Evolutionary conservation across 2,329 filamentous ascomycete species (phyloP).

Genomic region (Pseudocercospora cruenta): DNA sequence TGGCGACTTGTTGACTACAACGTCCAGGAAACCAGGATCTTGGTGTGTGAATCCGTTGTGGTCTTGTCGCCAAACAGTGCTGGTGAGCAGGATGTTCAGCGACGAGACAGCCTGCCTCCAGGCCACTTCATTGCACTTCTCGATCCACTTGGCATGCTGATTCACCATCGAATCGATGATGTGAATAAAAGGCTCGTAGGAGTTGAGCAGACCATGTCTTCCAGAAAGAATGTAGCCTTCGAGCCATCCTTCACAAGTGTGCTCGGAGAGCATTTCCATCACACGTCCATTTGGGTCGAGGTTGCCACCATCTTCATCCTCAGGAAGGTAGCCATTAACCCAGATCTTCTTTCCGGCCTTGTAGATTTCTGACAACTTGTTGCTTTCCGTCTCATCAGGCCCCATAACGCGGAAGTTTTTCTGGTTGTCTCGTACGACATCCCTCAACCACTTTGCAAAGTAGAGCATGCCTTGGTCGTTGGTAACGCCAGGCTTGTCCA

Average conservation of each 20-base stretch:
- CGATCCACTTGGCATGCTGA: conserved; percentile 84
- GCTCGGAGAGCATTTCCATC: conserved; percentile 84
- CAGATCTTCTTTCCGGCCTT: conserved; percentile 77
- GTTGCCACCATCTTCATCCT: conserved; percentile 75
- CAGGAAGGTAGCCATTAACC: conserved; percentile 77
- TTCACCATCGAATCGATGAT: conserved; percentile 86
- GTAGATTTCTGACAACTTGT: conserved; percentile 74
- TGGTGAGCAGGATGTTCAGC: conserved; percentile 77
- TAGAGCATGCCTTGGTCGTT: conserved; percentile 67
- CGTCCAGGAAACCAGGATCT: conserved; percentile 78
- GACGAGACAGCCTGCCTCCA: conserved; percentile 75
- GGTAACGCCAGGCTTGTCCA: conserved; percentile 60
- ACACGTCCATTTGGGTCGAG: conserved; percentile 69
- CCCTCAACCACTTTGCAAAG: conserved; percentile 68
- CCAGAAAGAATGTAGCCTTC: conserved; percentile 78
- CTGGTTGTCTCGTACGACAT: conserved; percentile 67
- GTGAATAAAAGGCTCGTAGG: conserved; percentile 81
- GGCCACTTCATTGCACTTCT: conserved; percentile 78
- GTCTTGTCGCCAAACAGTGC: conserved; percentile 80
- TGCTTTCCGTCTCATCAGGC: conserved; percentile 80
- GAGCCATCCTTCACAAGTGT: conserved; percentile 78
- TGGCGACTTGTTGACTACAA: conserved; percentile 77
- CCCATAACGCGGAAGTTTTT: conserved; percentile 75
- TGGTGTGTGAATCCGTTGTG: conserved; percentile 85
- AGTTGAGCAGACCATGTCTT: conserved; percentile 75